phyloP scores from a whole-genome alignment of 768 basidiomycete genomes.

The Austroboletus eburneus region DNA sequence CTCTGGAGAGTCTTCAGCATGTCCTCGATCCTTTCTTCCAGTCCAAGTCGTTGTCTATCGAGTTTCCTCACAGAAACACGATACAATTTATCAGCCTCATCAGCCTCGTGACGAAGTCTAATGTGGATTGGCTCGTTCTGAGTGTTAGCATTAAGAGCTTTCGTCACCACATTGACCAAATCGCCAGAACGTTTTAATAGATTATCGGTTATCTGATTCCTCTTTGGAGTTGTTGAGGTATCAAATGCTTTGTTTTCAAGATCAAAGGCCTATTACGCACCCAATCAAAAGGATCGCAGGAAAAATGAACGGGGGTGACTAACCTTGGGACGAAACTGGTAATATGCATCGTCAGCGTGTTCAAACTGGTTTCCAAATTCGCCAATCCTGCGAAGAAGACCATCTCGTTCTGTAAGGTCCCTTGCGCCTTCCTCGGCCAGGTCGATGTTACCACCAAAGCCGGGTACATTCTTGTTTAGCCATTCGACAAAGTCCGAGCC shows the following conservation, averaged over 20 bases:
- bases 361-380: slow-evolving; percentile 83
- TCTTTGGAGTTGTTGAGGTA: slow-evolving; percentile 19
- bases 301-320: slow-evolving; percentile 15
- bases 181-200: slow-evolving; percentile 66
- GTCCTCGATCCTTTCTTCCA: slow-evolving; percentile 86
- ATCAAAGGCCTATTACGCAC: slow-evolving; percentile 24
- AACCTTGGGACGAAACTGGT: slow-evolving; percentile 82
- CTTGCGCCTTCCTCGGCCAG: slow-evolving; percentile 68
- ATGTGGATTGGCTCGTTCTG: slow-evolving; percentile 63
- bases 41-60: slow-evolving; percentile 76
- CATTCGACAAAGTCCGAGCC: slow-evolving; percentile 88
- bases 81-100: slow-evolving; percentile 76
- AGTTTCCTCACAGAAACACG: slow-evolving; percentile 76
- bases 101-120: slow-evolving; percentile 71
- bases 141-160: slow-evolving; percentile 52
- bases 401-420: slow-evolving; percentile 50
- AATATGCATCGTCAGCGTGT: slow-evolving; percentile 72
- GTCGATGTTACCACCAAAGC: slow-evolving; percentile 73
- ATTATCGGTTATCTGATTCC: slow-evolving; percentile 44
- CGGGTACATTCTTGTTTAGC: slow-evolving; percentile 74
- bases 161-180: slow-evolving; percentile 67
- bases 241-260: slow-evolving; percentile 26
- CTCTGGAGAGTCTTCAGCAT: slow-evolving; percentile 73
- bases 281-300: slow-evolving; percentile 20
- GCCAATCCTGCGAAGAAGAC: slow-evolving; percentile 66